phyloP scores from a whole-genome alignment of 805 yeast genomes.

The Wickerhamiella shivajii region DNA sequence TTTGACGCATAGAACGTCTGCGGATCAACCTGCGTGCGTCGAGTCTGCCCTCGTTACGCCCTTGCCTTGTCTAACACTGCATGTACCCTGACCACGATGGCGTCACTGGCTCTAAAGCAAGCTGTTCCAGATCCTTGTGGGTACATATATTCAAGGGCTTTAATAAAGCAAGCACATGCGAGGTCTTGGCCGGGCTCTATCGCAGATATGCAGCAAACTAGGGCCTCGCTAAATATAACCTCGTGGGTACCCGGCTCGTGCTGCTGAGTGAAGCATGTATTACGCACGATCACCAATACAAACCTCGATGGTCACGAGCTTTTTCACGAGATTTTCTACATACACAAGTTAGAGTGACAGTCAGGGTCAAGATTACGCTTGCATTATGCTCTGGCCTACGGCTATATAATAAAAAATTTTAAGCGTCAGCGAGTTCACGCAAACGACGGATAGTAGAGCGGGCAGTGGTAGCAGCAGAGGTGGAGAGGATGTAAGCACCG shows the following conservation, averaged over 20 bases:
- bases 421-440: conserved; percentile 99
- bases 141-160: too few relatives aligned
- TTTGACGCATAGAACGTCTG: too few relatives aligned
- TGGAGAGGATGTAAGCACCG: conserved; percentile 97
- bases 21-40: too few relatives aligned
- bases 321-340: neutral
- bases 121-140: neutral
- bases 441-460: conserved; percentile 99
- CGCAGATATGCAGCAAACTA: neutral
- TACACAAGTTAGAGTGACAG: neutral
- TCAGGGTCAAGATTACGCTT: neutral
- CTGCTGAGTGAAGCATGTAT: neutral
- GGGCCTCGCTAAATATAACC: neutral
- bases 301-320: neutral
- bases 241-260: neutral
- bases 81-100: too few relatives aligned
- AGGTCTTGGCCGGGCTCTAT: too few relatives aligned
- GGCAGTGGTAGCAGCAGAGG: conserved; percentile 99
- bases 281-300: neutral
- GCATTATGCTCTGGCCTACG: conserved; percentile 3
- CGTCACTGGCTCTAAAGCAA: neutral
- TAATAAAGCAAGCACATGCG: too few relatives aligned
- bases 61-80: too few relatives aligned
- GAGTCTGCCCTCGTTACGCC: too few relatives aligned
- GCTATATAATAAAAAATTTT: conserved; percentile 25